phyloP scores from a whole-genome alignment of 2,329 filamentous ascomycete genomes.

The Fusarium coffeatum region DNA sequence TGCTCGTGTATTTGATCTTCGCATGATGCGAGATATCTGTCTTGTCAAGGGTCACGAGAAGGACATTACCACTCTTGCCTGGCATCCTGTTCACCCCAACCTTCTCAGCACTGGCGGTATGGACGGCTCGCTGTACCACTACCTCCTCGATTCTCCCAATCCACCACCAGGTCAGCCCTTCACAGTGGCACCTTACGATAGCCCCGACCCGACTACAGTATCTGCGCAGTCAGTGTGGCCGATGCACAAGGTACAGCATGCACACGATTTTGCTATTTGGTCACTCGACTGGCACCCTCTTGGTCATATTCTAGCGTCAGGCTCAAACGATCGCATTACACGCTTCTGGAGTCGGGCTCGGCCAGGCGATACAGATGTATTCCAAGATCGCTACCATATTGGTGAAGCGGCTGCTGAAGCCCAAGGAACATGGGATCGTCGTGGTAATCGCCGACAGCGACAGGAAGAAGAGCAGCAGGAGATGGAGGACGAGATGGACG shows the following conservation, averaged over 20 bases:
- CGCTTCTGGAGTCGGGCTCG: slow-evolving; percentile 95
- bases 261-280: slow-evolving; percentile 97
- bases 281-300: slow-evolving; percentile 97
- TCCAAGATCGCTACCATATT: slow-evolving; percentile 94
- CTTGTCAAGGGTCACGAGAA: slow-evolving; percentile 95
- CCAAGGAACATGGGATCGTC: slow-evolving; percentile 91
- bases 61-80: slow-evolving; percentile 90
- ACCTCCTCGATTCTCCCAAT: slow-evolving; percentile 95
- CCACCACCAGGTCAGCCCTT: slow-evolving; percentile 78
- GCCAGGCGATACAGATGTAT: slow-evolving; percentile 85
- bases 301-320: slow-evolving; percentile 93
- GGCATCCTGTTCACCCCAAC: slow-evolving; percentile 93
- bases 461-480: slow-evolving; percentile 96
- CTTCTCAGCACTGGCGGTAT: slow-evolving; percentile 90
- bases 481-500: slow-evolving; percentile 91
- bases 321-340: slow-evolving; percentile 95
- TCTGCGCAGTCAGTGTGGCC: slow-evolving; percentile 93
- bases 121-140: slow-evolving; percentile 91
- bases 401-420: slow-evolving; percentile 93
- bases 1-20: slow-evolving; percentile 90
- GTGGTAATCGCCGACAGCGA: slow-evolving; percentile 79
- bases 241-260: slow-evolving; percentile 85
- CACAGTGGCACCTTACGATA: slow-evolving; percentile 86
- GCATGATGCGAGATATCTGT: slow-evolving; percentile 98
- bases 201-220: slow-evolving; percentile 79